A percentile compares a stretch with the other conserved stretches of the same genome.
phyloP scores from a whole-genome alignment of 2,329 filamentous ascomycete genomes.

The Calonectria hawksworthii region DNA sequence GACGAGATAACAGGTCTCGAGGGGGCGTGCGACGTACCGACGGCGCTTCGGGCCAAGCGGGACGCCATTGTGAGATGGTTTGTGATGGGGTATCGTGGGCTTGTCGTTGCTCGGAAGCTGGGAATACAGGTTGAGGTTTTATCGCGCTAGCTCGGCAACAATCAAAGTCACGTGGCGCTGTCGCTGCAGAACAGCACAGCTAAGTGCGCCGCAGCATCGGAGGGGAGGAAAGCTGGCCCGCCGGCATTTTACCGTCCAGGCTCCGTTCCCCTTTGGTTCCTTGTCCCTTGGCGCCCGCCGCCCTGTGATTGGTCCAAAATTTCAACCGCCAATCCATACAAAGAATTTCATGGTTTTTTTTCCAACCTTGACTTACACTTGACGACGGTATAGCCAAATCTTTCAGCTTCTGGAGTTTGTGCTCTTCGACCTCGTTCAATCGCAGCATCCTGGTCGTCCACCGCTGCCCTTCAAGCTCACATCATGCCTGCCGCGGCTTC shows the following conservation, averaged over 20 bases:
- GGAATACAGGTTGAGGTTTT: conserved; percentile 66
- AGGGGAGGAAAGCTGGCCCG: conserved; percentile 37
- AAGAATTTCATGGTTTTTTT: conserved; percentile 50
- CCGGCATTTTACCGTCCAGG: conserved; percentile 46
- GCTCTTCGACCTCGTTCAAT: not conserved
- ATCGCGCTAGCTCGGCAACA: conserved; percentile 59
- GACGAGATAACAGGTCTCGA: conserved; percentile 30
- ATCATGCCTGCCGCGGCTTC: conserved; percentile 46
- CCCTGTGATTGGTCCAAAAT: conserved; percentile 47
- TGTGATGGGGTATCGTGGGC: conserved; percentile 65
- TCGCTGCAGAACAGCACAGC: conserved; percentile 10
- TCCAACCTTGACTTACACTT: conserved; percentile 33
- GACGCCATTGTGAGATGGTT: conserved; percentile 90
- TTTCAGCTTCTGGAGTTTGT: not conserved
- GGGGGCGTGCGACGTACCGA: conserved; percentile 76
- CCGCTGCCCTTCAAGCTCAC: not conserved
- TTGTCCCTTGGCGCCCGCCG: conserved; percentile 16
- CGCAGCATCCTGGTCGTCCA: not conserved
- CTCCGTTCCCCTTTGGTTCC: not conserved
- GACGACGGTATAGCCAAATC: conserved; percentile 16
- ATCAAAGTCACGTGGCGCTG: conserved; percentile 54
- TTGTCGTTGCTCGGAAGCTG: conserved; percentile 62
- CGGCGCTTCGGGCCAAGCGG: conserved; percentile 94
- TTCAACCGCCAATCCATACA: conserved; percentile 37
- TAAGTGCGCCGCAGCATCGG: conserved; percentile 17